Evolutionary conservation across 2,329 filamentous ascomycete species (phyloP), one percentile per base, ranked within the genome.

Genomic region (Colletotrichum sp.): DNA sequence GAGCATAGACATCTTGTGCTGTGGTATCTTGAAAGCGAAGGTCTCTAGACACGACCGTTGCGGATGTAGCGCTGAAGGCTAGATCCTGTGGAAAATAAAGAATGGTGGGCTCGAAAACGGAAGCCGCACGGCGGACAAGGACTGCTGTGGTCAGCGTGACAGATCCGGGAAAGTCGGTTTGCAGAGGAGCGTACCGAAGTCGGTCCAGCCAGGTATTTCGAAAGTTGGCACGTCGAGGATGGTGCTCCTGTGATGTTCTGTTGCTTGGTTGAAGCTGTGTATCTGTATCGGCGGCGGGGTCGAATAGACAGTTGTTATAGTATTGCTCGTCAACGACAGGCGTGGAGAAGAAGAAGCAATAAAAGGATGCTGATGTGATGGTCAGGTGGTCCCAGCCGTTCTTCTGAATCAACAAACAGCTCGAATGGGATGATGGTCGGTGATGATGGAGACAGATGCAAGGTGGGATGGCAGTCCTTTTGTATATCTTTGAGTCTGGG

Each of bases 1-100:
- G 79, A 90, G 84, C 80, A 86, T 87, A 81, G 88, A 88, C 88
- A 90, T 90, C 57, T 86, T 88, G 81, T 81, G 75, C 68, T 77
- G 78, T 77, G 78, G 74, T 80, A 78, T 78, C 61, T 74, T 60
- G 76, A 24, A 69, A 78, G 71, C 78, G 78, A 77, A 79, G 77
- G 78, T 81, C 77, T 76, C 10, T 68, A 68, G 43, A 75, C 63
- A 75, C 73, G 70, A 64, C 59, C 64, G 64, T 68, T 64, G 48
- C 52, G 73, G 71, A 75, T 71, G 64, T 67, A 72, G 65, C 70
- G 43, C 55, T 60, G 28, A 55, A 82, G 82, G 81, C 84, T 86
- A 83, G 83, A 81, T 85, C 86, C 86, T 86, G 87, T 88, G 59
- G 12, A 36, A 80, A 80, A 82, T 79, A 75, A 57, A 76, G 69